phyloP scores from a whole-genome alignment of 176 grass and related monocot genomes.

The Carex scoparia region DNA sequence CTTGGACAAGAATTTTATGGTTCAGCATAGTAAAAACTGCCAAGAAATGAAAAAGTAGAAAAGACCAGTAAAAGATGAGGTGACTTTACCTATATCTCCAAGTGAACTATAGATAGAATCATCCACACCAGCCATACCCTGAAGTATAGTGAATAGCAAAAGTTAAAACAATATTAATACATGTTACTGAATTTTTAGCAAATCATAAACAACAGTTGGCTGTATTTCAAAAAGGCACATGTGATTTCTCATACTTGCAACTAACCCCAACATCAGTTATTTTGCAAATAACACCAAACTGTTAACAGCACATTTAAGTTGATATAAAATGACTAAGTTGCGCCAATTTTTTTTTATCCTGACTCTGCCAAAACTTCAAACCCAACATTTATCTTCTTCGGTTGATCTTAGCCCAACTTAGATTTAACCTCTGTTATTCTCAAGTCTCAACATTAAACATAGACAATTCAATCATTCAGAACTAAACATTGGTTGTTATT shows the following conservation, averaged over 20 bases:
- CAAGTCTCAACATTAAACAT: background rate
- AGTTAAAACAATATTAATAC: constrained; percentile 15
- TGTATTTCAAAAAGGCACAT: background rate
- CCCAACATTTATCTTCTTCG: background rate
- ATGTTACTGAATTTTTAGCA: background rate
- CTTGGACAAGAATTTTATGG: background rate
- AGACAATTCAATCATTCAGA: background rate
- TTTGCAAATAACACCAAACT: background rate
- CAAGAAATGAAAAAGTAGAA: background rate
- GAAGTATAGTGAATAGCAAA: constrained; percentile 14
- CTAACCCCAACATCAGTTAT: background rate
- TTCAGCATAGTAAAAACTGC: background rate
- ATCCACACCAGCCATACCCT: constrained; percentile 60
- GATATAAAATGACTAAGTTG: background rate
- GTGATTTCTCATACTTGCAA: constrained; percentile 4
- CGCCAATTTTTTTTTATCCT: background rate
- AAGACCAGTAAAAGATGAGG: constrained; percentile 9
- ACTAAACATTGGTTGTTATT: background rate
- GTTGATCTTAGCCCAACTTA: background rate
- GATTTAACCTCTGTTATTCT: background rate
- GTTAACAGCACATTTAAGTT: background rate
- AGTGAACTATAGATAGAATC: constrained; percentile 72
- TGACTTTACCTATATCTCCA: constrained; percentile 56
- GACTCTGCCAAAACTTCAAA: background rate
- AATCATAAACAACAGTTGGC: background rate